These are phyloP conservation scores for Ceratobasidium sp. DNA, from an alignment of 1,284 basidiomycete species.

Conservation along the genomic window DNA sequence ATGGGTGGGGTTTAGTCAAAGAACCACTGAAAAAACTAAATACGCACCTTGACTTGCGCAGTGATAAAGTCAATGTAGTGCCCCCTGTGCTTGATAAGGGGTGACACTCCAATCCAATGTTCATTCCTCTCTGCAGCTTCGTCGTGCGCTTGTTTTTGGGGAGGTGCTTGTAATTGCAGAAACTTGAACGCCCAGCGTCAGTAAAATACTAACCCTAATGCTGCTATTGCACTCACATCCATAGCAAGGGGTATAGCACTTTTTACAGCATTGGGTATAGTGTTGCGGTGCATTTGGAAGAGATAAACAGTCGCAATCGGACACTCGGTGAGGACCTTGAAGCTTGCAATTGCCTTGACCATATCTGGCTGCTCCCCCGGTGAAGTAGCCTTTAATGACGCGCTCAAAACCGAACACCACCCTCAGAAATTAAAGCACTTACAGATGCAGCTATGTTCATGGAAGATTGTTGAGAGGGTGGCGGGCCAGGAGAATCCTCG, in stretches of 20 bases:
- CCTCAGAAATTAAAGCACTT: slow-evolving; percentile 36
- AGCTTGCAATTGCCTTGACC: slow-evolving; percentile 83
- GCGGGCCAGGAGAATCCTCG: slow-evolving; percentile 53
- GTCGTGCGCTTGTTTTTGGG: slow-evolving; percentile 86
- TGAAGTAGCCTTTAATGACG: slow-evolving; percentile 26
- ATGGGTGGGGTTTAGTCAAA: slow-evolving; percentile 9
- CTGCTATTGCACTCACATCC: slow-evolving; percentile 61
- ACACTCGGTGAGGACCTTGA: slow-evolving; percentile 96
- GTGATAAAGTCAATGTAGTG: slow-evolving; percentile 91
- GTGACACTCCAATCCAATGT: slow-evolving; percentile 89
- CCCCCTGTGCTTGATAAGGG: slow-evolving; percentile 78
- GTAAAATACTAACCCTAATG: not conserved
- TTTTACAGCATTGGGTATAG: slow-evolving; percentile 79
- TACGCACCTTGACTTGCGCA: slow-evolving; percentile 89
- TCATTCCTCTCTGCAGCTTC: slow-evolving; percentile 83
- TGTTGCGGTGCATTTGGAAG: slow-evolving; percentile 82
- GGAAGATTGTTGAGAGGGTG: slow-evolving; percentile 27
- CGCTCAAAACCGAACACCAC: not conserved
- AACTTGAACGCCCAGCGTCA: slow-evolving; percentile 56
- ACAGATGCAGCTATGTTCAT: slow-evolving; percentile 42
- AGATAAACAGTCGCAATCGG: slow-evolving; percentile 94
- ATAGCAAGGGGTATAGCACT: slow-evolving; percentile 83
- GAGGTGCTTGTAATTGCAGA: slow-evolving; percentile 85
- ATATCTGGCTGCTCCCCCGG: slow-evolving; percentile 54
- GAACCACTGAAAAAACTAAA: not conserved